Conservation (phyloP, 345 rosid species). For the Gossypium rotundifolium region DNA sequence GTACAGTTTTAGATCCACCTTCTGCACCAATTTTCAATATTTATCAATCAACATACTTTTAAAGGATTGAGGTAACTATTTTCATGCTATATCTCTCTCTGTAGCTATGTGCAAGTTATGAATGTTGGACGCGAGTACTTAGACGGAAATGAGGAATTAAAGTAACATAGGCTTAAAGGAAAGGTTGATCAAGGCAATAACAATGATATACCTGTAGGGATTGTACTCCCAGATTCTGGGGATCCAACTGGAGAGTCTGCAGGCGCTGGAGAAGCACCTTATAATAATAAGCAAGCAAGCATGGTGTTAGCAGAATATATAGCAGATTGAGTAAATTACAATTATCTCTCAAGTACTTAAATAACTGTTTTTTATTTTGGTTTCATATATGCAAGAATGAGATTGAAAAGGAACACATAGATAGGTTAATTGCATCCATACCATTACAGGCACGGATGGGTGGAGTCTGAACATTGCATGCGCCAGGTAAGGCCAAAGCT, state of each 20-base stretch:
- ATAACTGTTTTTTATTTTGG: no score
- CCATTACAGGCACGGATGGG: conserved; percentile 16
- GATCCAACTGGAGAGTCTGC: conserved; percentile 56
- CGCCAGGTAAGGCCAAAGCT: conserved; percentile 63
- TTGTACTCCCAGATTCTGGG: conserved; percentile 33
- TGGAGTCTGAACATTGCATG: conserved; percentile 79
- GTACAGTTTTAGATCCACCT: conserved; percentile 57
- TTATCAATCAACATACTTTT: no score
- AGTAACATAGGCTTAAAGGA: no score
- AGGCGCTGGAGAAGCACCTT: not conserved
- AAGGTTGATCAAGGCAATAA: not conserved
- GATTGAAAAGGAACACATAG: no score
- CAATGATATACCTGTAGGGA: conserved; percentile 53
- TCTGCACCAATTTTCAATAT: conserved; percentile 19
- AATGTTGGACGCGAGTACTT: no score
- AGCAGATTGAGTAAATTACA: not conserved
- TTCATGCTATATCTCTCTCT: no score
- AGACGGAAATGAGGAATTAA: no score
- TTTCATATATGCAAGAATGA: no score
- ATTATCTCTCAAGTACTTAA: not conserved
- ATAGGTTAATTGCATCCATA: not conserved
- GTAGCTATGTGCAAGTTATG: no score
- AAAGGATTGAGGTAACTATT: no score
- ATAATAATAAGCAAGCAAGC: not conserved
- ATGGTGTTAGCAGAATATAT: not conserved